phyloP scores from a whole-genome alignment of 805 yeast species.

The Wickerhamiella spandovensis region DNA sequence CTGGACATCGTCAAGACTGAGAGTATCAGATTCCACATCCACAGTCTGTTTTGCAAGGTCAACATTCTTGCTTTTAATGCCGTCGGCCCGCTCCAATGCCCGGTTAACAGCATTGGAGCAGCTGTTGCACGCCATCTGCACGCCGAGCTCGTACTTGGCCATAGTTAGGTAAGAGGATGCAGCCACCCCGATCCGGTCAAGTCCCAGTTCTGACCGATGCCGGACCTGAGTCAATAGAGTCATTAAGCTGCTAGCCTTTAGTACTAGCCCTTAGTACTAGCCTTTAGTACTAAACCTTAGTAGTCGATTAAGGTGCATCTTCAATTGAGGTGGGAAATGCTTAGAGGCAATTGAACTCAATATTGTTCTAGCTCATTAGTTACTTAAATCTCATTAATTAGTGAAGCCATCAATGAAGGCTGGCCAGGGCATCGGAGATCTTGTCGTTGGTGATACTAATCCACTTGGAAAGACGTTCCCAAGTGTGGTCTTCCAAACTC shows the following conservation, averaged over 20 bases:
- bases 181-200: no score
- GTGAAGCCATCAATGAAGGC: background rate
- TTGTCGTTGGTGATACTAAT: constrained; percentile 22
- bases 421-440: constrained; percentile 1
- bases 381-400: no score
- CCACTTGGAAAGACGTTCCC: constrained; percentile 29
- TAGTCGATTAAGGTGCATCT: no score
- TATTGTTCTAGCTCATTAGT: no score
- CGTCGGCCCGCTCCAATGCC: constrained; percentile 56
- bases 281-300: no score
- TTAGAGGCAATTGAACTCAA: no score
- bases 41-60: constrained; percentile 75
- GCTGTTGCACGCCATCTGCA: constrained; percentile 27
- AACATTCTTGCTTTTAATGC: constrained; percentile 59
- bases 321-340: no score
- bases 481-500: constrained; percentile 36
- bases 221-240: no score
- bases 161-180: background rate
- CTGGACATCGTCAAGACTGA: constrained; percentile 66
- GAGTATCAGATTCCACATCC: constrained; percentile 41
- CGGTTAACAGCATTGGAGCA: constrained; percentile 80
- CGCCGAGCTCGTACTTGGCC: constrained; percentile 19
- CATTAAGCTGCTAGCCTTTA: no score
- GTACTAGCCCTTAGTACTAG: no score
- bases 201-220: no score